phyloP scores from a whole-genome alignment of 2,329 filamentous ascomycete species.

The Zopfia rhizophila region DNA sequence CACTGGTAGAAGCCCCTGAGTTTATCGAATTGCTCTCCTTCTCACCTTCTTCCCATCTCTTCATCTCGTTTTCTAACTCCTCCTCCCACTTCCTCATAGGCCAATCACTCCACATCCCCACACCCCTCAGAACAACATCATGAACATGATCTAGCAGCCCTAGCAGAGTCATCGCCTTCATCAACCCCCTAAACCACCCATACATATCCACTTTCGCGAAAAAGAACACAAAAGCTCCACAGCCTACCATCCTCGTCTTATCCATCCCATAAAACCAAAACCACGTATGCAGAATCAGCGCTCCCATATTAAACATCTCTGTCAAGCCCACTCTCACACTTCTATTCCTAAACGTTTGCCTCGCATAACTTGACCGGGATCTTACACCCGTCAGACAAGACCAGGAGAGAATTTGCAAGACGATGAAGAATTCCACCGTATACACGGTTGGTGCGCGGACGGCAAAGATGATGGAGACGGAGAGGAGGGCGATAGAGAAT shows the following conservation, averaged over 20 bases:
- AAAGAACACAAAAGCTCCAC: constrained; percentile 30
- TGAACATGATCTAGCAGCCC: neutral
- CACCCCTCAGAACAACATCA: neutral
- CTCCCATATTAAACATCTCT: constrained; percentile 14
- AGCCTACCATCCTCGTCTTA: constrained; percentile 27
- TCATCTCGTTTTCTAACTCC: no score
- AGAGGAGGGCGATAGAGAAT: constrained; percentile 34
- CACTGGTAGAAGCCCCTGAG: no score
- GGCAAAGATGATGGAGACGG: constrained; percentile 27
- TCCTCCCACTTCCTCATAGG: no score
- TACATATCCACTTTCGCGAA: constrained; percentile 30
- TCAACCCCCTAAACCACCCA: constrained; percentile 31
- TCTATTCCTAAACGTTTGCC: constrained; percentile 1
- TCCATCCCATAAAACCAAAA: constrained; percentile 37
- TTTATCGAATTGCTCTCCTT: no score
- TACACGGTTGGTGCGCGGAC: constrained; percentile 15
- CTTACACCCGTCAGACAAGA: constrained; percentile 9
- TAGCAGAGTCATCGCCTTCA: constrained; percentile 26
- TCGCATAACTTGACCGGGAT: neutral
- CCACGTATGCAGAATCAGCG: constrained; percentile 24
- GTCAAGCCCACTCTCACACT: constrained; percentile 1
- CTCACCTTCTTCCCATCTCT: no score
- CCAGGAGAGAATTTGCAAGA: constrained; percentile 32
- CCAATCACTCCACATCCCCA: no score
- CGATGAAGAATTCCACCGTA: constrained; percentile 32